Evolutionary conservation across 2,329 filamentous ascomycete genomes (phyloP).

Genomic region (Apiospora phragmitis): DNA sequence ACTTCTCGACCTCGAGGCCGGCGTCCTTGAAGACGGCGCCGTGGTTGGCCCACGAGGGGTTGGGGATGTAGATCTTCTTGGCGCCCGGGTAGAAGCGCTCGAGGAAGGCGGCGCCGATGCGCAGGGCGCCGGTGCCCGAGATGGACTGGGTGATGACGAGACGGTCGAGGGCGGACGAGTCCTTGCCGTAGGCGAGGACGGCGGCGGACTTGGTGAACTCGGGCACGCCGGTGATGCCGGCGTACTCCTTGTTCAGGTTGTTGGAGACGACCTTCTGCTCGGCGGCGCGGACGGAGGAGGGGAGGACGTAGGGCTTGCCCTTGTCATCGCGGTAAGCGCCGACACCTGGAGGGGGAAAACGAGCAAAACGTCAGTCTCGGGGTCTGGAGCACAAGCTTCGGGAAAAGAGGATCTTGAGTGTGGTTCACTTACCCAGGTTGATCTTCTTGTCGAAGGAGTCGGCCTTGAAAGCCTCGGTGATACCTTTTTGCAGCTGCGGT

Average conservation of each 20-base stretch:
- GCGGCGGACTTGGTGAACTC: constrained; percentile 92
- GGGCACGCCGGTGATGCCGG: constrained; percentile 93
- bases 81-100: constrained; percentile 85
- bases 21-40: constrained; percentile 93
- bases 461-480: constrained; percentile 99
- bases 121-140: constrained; percentile 93
- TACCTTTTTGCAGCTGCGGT: constrained; percentile 50
- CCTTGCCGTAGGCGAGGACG: constrained; percentile 83
- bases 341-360: constrained; percentile 67
- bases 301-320: constrained; percentile 97
- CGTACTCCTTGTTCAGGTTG: constrained; percentile 93
- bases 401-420: not conserved
- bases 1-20: constrained; percentile 87
- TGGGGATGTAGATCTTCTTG: constrained; percentile 97
- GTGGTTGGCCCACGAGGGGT: constrained; percentile 97
- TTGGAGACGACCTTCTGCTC: constrained; percentile 82
- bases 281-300: constrained; percentile 86
- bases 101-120: constrained; percentile 93
- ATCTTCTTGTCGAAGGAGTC: constrained; percentile 94
- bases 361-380: constrained; percentile 18
- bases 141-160: constrained; percentile 96
- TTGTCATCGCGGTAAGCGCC: constrained; percentile 98
- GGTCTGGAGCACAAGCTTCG: not conserved
- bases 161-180: constrained; percentile 74
- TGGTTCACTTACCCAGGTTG: constrained; percentile 72